These are phyloP conservation scores for Straminergon stramineum DNA, from an alignment of 225 moss, liverwort and hornwort species.

Conservation along the genomic window DNA sequence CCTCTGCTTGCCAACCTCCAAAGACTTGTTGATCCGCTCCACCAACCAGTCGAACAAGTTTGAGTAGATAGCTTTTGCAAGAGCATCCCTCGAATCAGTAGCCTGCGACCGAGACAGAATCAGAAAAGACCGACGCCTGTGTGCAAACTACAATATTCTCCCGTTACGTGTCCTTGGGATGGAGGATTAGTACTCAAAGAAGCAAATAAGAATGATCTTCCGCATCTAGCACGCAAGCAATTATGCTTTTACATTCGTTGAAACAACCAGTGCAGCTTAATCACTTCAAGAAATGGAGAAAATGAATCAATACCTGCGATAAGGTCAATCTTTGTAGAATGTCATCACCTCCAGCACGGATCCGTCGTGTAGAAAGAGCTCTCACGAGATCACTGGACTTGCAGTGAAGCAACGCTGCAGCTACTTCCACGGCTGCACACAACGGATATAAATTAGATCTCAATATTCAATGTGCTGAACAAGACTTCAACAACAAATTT, in stretches of 20 bases:
- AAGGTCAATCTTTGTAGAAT: conserved; percentile 81
- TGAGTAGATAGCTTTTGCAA: conserved; percentile 95
- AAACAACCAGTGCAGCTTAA: not conserved
- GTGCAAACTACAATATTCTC: not conserved
- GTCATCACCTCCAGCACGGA: conserved; percentile 93
- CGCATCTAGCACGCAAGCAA: not conserved
- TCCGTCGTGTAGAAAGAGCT: conserved; percentile 82
- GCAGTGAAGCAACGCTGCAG: conserved; percentile 80
- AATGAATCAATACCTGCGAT: conserved; percentile 52
- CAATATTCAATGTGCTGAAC: not conserved
- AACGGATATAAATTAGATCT: not conserved
- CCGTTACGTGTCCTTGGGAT: not conserved
- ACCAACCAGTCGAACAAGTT: conserved; percentile 97
- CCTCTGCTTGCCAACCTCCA: conserved; percentile 85
- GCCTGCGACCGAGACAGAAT: conserved; percentile 45
- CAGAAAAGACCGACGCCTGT: not conserved
- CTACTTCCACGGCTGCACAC: conserved; percentile 62
- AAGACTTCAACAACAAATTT: not conserved
- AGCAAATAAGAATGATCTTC: not conserved
- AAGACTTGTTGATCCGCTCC: conserved; percentile 86
- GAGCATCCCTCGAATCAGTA: conserved; percentile 89
- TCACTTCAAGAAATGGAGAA: not conserved
- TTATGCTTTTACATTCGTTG: not conserved
- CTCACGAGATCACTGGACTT: conserved; percentile 61
- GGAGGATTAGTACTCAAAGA: not conserved